phyloP scores from a whole-genome alignment of 306 rosid species.

The Aeschynomene evenia region DNA sequence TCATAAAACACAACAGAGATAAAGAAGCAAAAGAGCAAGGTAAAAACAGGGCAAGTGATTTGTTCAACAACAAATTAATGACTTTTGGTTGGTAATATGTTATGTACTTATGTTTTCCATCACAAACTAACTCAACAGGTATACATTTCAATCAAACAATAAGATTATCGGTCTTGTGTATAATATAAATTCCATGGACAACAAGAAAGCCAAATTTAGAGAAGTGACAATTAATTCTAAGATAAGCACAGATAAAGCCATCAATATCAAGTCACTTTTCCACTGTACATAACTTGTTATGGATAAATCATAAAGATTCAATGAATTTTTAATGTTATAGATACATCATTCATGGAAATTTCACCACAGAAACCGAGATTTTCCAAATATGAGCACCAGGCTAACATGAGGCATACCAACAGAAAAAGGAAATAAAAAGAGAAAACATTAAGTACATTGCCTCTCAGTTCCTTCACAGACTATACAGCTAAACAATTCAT shows the following conservation, averaged over 20 bases:
- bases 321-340: too few species aligned
- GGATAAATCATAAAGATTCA: too few species aligned
- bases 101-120: too few species aligned
- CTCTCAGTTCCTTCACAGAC: neutral
- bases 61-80: neutral
- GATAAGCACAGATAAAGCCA: neutral
- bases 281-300: neutral
- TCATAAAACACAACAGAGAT: neutral
- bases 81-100: neutral
- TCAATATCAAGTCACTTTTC: neutral
- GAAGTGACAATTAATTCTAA: neutral
- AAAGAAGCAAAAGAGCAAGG: neutral
- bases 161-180: neutral
- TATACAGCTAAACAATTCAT: neutral
- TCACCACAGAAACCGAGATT: neutral
- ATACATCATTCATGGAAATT: neutral
- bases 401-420: neutral
- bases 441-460: neutral
- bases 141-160: neutral
- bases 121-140: neutral
- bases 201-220: neutral
- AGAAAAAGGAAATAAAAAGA: neutral
- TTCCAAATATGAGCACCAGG: neutral
- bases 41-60: neutral
- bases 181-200: neutral